Percentiles rank a stretch among this genome's conserved stretches.
These are phyloP conservation scores for Tricladium varicosporioides DNA, from an alignment of 2,329 filamentous ascomycete species.

Conservation along the genomic window DNA sequence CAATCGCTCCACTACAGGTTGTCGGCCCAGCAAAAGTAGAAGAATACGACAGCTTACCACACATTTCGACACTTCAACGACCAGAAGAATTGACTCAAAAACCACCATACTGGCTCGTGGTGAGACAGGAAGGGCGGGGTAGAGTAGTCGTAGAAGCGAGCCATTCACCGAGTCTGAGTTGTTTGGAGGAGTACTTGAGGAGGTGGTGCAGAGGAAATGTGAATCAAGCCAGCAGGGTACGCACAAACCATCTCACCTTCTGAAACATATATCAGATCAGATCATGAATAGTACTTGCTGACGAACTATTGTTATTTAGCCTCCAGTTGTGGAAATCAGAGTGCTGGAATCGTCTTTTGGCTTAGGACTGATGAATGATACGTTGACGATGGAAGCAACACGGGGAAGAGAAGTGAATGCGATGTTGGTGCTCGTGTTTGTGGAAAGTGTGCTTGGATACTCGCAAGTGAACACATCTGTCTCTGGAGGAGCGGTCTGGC, in stretches of 20 bases:
- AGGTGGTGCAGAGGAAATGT: conserved; percentile 47
- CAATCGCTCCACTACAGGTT: background rate
- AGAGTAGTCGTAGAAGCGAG: conserved; percentile 45
- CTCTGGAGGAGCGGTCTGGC: conserved; percentile 33
- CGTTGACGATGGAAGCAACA: conserved; percentile 39
- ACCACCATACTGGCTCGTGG: conserved; percentile 47
- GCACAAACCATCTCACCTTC: conserved; percentile 3
- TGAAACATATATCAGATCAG: background rate
- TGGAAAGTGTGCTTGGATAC: conserved; percentile 49
- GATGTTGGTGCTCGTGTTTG: conserved; percentile 43
- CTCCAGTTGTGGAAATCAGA: conserved; percentile 41
- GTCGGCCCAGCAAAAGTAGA: conserved; percentile 3
- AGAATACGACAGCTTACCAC: conserved; percentile 38
- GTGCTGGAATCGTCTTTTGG: conserved; percentile 46
- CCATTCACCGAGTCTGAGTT: conserved; percentile 45
- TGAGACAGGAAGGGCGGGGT: conserved; percentile 33
- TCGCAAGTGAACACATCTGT: conserved; percentile 33
- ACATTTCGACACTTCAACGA: conserved; percentile 40
- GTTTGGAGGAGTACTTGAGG: conserved; percentile 46
- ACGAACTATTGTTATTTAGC: conserved; percentile 34
- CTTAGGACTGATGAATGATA: conserved; percentile 43
- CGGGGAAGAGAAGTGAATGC: conserved; percentile 39
- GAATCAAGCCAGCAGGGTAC: conserved; percentile 36
- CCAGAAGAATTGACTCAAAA: conserved; percentile 47
- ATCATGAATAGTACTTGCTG: conserved; percentile 1